These are phyloP conservation scores for Dendrobium nobile DNA, from an alignment of 106 monocot species.

Conservation along the genomic window DNA sequence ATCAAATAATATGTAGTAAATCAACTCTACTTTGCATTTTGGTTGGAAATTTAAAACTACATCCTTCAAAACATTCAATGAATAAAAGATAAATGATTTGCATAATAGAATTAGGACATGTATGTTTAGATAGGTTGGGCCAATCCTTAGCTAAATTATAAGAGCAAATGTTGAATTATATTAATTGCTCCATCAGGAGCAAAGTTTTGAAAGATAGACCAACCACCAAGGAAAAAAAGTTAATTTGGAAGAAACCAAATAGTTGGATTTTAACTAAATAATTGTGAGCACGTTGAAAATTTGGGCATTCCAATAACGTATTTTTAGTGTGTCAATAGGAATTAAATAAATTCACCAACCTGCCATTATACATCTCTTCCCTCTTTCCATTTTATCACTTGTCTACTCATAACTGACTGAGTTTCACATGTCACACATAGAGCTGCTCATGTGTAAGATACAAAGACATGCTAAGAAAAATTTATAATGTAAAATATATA, in stretches of 20 bases:
- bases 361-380: conserved; percentile 97
- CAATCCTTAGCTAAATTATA: not conserved
- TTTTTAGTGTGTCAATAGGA: not conserved
- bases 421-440: conserved; percentile 82
- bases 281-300: not conserved
- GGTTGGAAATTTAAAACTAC: conserved; percentile 68
- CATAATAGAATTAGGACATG: not conserved
- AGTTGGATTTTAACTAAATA: not conserved
- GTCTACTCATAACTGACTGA: conserved; percentile 56
- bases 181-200: not conserved
- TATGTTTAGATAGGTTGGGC: not conserved
- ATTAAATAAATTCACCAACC: conserved; percentile 28
- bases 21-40: conserved; percentile 69
- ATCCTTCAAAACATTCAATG: conserved; percentile 45
- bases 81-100: not conserved
- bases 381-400: conserved; percentile 76
- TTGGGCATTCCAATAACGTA: not conserved
- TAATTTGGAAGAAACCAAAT: not conserved
- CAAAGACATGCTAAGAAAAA: not conserved
- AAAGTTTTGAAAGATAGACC: not conserved
- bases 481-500: not conserved
- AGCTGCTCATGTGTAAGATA: conserved; percentile 24
- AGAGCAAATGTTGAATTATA: not conserved
- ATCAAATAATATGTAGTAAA: no score
- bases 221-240: not conserved